Conservation (phyloP, 2,329 filamentous ascomycete species). For the Cyclaneusma minus region DNA sequence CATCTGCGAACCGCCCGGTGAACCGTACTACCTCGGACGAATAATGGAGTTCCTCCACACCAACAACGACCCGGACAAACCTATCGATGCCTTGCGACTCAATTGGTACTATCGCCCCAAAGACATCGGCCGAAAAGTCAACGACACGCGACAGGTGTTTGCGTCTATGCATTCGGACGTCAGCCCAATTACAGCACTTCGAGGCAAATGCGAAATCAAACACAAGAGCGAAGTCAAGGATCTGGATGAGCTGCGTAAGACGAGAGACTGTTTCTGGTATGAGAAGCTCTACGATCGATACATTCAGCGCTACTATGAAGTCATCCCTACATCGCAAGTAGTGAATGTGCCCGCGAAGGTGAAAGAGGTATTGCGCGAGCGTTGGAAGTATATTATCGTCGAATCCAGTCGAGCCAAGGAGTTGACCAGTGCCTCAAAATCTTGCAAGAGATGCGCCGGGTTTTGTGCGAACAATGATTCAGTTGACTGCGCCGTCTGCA, state of each 20-base stretch:
- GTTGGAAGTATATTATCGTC: conserved; percentile 92
- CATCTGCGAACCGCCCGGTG: conserved; percentile 90
- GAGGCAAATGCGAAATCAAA: conserved; percentile 82
- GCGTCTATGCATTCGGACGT: conserved; percentile 98
- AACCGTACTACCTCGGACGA: conserved; percentile 92
- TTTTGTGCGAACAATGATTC: conserved; percentile 94
- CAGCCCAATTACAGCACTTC: conserved; percentile 78
- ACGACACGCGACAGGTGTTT: conserved; percentile 82
- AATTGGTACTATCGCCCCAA: conserved; percentile 98
- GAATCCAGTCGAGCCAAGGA: conserved; percentile 91
- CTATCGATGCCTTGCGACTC: conserved; percentile 76
- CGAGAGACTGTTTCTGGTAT: conserved; percentile 84
- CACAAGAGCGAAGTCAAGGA: conserved; percentile 77
- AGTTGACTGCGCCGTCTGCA: conserved; percentile 90
- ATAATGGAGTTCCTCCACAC: conserved; percentile 95
- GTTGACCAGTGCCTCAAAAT: conserved; percentile 87
- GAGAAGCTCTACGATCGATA: conserved; percentile 97
- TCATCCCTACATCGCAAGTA: conserved; percentile 80
- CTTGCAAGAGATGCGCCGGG: conserved; percentile 79
- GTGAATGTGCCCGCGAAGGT: conserved; percentile 93
- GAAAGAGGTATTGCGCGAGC: conserved; percentile 87
- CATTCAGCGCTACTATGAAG: conserved; percentile 94
- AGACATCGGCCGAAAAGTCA: conserved; percentile 83
- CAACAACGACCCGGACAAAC: conserved; percentile 55
- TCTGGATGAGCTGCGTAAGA: conserved; percentile 71